Conservation (phyloP, 2,329 filamentous ascomycete genomes). For the Sporothrix euskadiensis region DNA sequence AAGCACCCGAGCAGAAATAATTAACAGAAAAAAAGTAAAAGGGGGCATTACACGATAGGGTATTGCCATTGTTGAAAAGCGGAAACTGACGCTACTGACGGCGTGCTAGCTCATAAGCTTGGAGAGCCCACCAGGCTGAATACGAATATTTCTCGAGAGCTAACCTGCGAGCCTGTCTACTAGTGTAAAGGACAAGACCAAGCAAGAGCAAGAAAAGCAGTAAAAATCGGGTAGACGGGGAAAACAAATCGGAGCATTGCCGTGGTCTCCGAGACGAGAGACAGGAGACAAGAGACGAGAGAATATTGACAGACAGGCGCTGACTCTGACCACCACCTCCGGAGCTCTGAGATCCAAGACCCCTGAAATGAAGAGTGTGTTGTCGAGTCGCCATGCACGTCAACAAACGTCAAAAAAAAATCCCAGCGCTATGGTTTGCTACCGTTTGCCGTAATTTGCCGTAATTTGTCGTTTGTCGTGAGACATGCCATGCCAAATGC, state of each 20-base stretch:
- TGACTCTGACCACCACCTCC: background rate
- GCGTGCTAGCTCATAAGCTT: background rate
- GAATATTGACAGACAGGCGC: background rate
- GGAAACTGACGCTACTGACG: conserved; percentile 6
- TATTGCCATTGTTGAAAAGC: background rate
- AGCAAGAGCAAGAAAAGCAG: background rate
- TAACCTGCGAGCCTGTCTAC: background rate
- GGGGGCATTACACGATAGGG: background rate
- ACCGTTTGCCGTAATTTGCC: background rate
- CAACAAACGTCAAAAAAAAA: background rate
- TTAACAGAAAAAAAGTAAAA: background rate
- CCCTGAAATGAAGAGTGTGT: background rate
- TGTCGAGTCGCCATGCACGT: background rate
- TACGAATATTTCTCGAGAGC: conserved; percentile 12
- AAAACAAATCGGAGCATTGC: background rate
- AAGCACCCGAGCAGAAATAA: background rate
- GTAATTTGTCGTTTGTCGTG: background rate
- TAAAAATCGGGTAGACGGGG: background rate
- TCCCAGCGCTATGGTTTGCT: background rate
- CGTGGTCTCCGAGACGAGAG: background rate
- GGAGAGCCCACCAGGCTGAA: conserved; percentile 17
- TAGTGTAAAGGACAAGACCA: background rate
- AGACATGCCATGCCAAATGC: background rate
- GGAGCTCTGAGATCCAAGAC: background rate
- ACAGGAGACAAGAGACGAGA: background rate